A percentile compares a stretch with the other conserved stretches of the same genome.
Evolutionary conservation across 495 filamentous ascomycete species (phyloP).

Genomic region (Tuber umbilicatum): DNA sequence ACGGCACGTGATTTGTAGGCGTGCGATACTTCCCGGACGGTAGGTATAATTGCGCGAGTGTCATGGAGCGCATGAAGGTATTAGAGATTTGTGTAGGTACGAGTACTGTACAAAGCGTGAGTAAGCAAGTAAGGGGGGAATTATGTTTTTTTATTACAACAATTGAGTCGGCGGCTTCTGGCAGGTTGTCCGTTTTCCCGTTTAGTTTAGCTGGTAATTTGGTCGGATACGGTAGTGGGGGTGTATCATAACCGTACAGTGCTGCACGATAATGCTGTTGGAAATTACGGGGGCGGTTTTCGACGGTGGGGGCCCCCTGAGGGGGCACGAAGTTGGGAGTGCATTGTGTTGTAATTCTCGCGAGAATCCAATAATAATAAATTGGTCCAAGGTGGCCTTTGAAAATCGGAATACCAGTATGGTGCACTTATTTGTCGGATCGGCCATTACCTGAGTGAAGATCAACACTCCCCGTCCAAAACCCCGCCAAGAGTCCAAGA

Average conservation of each 20-base stretch:
- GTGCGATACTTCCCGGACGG: background rate
- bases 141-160: background rate
- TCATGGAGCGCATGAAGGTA: background rate
- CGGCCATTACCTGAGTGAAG: background rate
- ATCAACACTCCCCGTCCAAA: background rate
- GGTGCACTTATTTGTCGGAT: no score
- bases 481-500: background rate
- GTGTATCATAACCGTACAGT: background rate
- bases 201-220: background rate
- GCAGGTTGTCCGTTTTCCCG: background rate
- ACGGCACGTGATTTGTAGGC: background rate
- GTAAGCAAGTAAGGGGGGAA: background rate
- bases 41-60: background rate
- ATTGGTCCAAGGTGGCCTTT: background rate
- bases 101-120: background rate
- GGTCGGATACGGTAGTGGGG: background rate
- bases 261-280: background rate
- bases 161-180: background rate
- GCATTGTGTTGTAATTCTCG: background rate
- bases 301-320: background rate
- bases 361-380: background rate
- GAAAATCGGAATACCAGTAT: background rate
- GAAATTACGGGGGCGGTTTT: background rate
- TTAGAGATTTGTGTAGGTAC: background rate
- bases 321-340: background rate